Evolutionary conservation across 495 filamentous ascomycete species (phyloP).

Genomic region (Beverwykella pulmonaria): DNA sequence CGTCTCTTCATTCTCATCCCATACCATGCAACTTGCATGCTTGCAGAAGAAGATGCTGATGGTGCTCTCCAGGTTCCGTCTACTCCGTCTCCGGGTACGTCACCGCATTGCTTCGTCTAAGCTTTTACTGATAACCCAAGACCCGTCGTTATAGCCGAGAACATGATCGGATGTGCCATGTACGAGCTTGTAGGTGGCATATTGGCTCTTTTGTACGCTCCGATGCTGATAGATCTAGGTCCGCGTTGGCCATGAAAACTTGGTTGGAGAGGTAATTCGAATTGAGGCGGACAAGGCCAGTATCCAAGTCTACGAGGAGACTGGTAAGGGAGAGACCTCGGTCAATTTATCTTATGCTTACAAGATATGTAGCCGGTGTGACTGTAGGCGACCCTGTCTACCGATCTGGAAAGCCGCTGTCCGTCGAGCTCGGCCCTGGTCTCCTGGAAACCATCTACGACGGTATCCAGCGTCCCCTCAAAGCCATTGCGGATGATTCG

Average conservation of each 20-base stretch:
- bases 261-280: constrained; percentile 97
- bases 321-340: constrained; percentile 59
- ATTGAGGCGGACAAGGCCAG: constrained; percentile 94
- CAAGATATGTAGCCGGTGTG: constrained; percentile 69
- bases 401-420: constrained; percentile 90
- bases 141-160: constrained; percentile 94
- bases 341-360: not conserved
- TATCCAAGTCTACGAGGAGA: constrained; percentile 99
- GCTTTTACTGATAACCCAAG: constrained; percentile 52
- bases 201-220: not conserved
- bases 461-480: constrained; percentile 94
- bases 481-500: constrained; percentile 73
- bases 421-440: constrained; percentile 94
- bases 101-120: constrained; percentile 37
- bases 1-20: constrained; percentile 16
- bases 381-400: constrained; percentile 92
- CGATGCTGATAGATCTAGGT: constrained; percentile 55
- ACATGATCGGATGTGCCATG: constrained; percentile 99
- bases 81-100: constrained; percentile 79
- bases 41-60: constrained; percentile 16
- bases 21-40: not conserved
- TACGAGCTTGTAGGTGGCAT: constrained; percentile 80
- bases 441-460: constrained; percentile 99
- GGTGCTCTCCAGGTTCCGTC: constrained; percentile 60
- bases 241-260: constrained; percentile 81